Conservation (phyloP, 1,139 yeast genomes). For the Lodderomyces oxycetoniae region DNA sequence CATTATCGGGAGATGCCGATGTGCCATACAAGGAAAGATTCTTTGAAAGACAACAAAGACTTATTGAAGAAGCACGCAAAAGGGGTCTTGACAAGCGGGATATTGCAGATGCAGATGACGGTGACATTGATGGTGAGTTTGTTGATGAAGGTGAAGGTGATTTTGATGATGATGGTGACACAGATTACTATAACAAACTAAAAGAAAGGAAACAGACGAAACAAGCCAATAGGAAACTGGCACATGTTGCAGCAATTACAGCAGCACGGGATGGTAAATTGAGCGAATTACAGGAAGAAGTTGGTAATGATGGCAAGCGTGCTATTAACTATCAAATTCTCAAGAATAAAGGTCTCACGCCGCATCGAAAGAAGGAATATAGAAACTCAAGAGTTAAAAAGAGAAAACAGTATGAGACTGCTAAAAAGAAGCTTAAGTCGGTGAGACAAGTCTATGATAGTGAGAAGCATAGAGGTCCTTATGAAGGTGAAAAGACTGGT, state of each 20-base stretch:
- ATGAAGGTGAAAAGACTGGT: slow-evolving; percentile 95
- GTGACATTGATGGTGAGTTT: slow-evolving; percentile 53
- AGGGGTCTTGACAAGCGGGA: slow-evolving; percentile 61
- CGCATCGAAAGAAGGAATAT: slow-evolving; percentile 87
- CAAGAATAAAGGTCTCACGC: slow-evolving; percentile 93
- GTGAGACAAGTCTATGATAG: slow-evolving; percentile 83
- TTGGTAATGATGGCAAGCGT: slow-evolving; percentile 83
- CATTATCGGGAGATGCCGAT: slow-evolving; percentile 79
- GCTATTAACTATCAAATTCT: slow-evolving; percentile 91
- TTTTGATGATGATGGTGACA: slow-evolving; percentile 44
- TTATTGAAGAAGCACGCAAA: slow-evolving; percentile 81
- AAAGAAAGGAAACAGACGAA: slow-evolving; percentile 44
- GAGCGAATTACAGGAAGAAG: slow-evolving; percentile 60
- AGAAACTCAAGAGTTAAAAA: slow-evolving; percentile 96
- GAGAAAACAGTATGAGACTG: slow-evolving; percentile 94
- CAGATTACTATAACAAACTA: slow-evolving; percentile 48
- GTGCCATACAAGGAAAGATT: slow-evolving; percentile 89
- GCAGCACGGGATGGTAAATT: slow-evolving; percentile 87
- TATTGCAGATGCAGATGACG: slow-evolving; percentile 26
- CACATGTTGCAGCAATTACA: slow-evolving; percentile 66
- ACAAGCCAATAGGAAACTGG: slow-evolving; percentile 52
- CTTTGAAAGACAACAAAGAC: slow-evolving; percentile 82
- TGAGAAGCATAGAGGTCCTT: slow-evolving; percentile 67
- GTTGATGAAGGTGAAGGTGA: slow-evolving; percentile 39
- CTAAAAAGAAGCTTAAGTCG: slow-evolving; percentile 89